These are phyloP conservation scores for Corchorus capsularis DNA, from an alignment of 345 rosid genomes.

Conservation along the genomic window DNA sequence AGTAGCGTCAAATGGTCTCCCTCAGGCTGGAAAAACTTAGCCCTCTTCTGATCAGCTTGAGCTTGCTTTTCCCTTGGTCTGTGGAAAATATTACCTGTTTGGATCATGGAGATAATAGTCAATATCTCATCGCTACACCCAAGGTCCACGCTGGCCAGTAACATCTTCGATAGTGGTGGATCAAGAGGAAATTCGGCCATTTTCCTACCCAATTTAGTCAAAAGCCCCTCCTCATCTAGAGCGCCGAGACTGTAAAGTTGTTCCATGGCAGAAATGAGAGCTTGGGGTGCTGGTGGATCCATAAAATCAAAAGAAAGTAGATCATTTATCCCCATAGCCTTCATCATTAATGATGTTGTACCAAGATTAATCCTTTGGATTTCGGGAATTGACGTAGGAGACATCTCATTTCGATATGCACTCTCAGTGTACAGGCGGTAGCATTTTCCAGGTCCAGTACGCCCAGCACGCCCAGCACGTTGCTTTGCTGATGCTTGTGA, in stretches of 20 bases:
- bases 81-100: slow-evolving; percentile 85
- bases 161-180: slow-evolving; percentile 89
- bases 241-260: slow-evolving; percentile 86
- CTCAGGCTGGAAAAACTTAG: slow-evolving; percentile 87
- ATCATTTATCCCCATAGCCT: slow-evolving; percentile 94
- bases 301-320: slow-evolving; percentile 71
- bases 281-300: slow-evolving; percentile 77
- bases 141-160: slow-evolving; percentile 89
- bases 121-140: slow-evolving; percentile 96
- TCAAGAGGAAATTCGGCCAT: slow-evolving; percentile 99
- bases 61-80: slow-evolving; percentile 95
- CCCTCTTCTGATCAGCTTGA: slow-evolving; percentile 91
- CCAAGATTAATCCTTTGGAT: slow-evolving; percentile 94
- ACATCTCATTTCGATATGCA: slow-evolving; percentile 74
- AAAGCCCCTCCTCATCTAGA: slow-evolving; percentile 84
- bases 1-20: slow-evolving; percentile 93
- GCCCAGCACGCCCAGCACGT: slow-evolving; percentile 77
- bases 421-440: slow-evolving; percentile 71
- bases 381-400: slow-evolving; percentile 83
- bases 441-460: slow-evolving; percentile 79
- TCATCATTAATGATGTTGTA: slow-evolving; percentile 61
- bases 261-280: slow-evolving; percentile 90
- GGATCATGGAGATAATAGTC: slow-evolving; percentile 88
- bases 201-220: slow-evolving; percentile 89
- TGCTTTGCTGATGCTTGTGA: slow-evolving; percentile 83